These are phyloP conservation scores for Coemansia sp. DNA, from an alignment of 192 early-diverging fungal genomes.

Conservation along the genomic window DNA sequence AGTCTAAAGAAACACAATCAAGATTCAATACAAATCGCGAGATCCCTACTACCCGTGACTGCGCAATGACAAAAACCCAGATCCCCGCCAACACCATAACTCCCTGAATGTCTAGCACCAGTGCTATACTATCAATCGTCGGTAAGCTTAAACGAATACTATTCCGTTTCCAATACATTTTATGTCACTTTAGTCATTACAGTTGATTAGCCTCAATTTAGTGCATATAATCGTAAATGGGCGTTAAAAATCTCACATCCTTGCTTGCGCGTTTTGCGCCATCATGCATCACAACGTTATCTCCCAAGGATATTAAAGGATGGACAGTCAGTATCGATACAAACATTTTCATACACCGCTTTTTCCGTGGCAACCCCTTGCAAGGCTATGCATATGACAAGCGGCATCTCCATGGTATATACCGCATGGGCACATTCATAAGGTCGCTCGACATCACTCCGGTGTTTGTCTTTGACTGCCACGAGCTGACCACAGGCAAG, in stretches of 20 bases:
- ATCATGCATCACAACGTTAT: slow-evolving; percentile 28
- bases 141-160: no score
- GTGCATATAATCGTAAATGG: slow-evolving; percentile 35
- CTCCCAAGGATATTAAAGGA: slow-evolving; percentile 36
- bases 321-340: slow-evolving; percentile 56
- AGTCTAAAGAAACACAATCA: no score
- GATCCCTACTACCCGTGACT: no score
- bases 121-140: no score
- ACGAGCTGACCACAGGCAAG: slow-evolving; percentile 53
- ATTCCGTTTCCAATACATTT: no score
- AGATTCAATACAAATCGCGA: no score
- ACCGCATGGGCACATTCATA: slow-evolving; percentile 53
- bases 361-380: slow-evolving; percentile 50
- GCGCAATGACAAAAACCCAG: no score
- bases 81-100: no score
- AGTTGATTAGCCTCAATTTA: no score
- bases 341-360: slow-evolving; percentile 57
- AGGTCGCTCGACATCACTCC: slow-evolving; percentile 56
- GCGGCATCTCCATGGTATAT: slow-evolving; percentile 62
- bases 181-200: no score
- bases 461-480: slow-evolving; percentile 71
- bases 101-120: no score
- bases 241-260: slow-evolving; percentile 55
- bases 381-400: slow-evolving; percentile 29
- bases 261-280: slow-evolving; percentile 57